Percentiles rank a stretch among this genome's conserved stretches.
Evolutionary conservation across 2,329 filamentous ascomycete species (phyloP).

Genomic region (Macrophomina phaseolina): DNA sequence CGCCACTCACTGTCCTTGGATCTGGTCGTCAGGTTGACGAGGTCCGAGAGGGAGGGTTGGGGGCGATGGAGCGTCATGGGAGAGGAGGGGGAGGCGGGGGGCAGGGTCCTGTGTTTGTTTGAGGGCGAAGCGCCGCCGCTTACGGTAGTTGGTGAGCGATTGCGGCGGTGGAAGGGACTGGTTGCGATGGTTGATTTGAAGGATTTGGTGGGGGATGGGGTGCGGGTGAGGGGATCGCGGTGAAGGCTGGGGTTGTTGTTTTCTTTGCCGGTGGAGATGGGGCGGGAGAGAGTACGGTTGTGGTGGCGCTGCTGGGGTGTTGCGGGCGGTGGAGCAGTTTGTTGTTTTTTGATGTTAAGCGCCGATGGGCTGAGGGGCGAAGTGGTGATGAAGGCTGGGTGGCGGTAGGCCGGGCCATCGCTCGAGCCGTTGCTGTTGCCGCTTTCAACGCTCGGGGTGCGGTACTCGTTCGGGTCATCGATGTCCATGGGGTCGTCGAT

Average conservation of each 20-base stretch:
- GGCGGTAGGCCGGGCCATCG: neutral
- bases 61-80: neutral
- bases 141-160: neutral
- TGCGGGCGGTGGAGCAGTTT: neutral
- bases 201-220: conserved; percentile 18
- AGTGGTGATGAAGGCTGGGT: neutral
- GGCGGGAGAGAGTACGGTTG: neutral
- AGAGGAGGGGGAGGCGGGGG: neutral
- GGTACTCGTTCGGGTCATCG: conserved; percentile 2
- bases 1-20: neutral
- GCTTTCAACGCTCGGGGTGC: neutral
- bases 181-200: conserved; percentile 6
- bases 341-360: conserved; percentile 8
- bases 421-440: neutral
- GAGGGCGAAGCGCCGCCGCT: neutral
- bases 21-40: neutral
- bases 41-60: conserved; percentile 6
- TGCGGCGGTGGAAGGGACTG: conserved; percentile 21
- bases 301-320: neutral
- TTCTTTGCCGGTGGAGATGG: conserved; percentile 4
- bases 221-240: neutral
- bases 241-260: neutral
- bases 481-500: conserved; percentile 13
- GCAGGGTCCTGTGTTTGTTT: neutral
- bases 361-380: conserved; percentile 15